A percentile compares a stretch with the other conserved stretches of the same genome.
These are phyloP conservation scores for Syzygium malaccense DNA, from an alignment of 441 rosid genomes.

Conservation along the genomic window DNA sequence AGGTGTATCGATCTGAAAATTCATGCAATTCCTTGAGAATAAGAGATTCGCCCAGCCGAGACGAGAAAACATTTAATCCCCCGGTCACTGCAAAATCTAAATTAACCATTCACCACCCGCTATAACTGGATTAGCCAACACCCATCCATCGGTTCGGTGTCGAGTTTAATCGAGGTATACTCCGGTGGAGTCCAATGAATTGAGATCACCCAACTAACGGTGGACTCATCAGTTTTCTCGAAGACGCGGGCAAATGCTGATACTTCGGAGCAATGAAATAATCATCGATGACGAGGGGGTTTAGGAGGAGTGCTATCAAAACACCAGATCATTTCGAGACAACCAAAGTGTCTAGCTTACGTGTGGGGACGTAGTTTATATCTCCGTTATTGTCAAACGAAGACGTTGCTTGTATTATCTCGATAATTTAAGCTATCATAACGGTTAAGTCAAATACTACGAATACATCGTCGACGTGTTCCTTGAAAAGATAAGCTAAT, in stretches of 20 bases:
- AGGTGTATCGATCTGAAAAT: neutral
- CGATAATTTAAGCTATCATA: neutral
- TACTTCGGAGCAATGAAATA: neutral
- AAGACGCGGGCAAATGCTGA: neutral
- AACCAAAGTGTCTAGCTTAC: neutral
- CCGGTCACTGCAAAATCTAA: neutral
- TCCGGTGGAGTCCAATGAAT: neutral
- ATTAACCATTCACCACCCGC: neutral
- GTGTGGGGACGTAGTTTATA: neutral
- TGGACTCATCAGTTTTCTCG: neutral
- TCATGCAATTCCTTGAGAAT: neutral
- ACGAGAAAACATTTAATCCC: neutral
- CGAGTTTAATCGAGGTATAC: neutral
- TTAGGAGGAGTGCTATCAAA: neutral
- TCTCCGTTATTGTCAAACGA: neutral
- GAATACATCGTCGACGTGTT: neutral
- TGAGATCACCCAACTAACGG: neutral
- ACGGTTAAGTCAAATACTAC: no score
- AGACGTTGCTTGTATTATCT: neutral
- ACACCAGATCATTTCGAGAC: neutral
- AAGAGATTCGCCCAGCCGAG: neutral
- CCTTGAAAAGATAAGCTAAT: neutral
- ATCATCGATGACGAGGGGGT: neutral
- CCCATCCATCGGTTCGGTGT: fast-evolving
- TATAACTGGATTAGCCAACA: neutral